Evolutionary conservation across 1,139 yeast genomes (phyloP).

Genomic region (Trichomonascaceae sp.): DNA sequence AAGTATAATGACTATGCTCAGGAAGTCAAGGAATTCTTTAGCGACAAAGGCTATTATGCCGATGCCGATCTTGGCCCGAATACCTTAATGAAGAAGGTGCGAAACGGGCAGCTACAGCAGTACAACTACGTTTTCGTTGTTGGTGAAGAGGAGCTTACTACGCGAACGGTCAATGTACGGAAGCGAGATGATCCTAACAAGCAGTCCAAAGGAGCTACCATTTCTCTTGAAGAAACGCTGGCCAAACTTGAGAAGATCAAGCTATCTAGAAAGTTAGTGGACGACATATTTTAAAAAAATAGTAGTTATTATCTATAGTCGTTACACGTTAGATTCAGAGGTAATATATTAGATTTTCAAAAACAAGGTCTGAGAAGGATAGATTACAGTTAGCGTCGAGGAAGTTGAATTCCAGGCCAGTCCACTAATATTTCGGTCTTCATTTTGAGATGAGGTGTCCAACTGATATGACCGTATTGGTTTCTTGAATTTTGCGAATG

Average conservation of each 20-base stretch:
- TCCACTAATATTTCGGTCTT: conserved; percentile 16
- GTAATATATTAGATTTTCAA: conserved; percentile 5
- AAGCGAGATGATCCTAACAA: conserved; percentile 82
- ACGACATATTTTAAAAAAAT: conserved; percentile 18
- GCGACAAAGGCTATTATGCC: conserved; percentile 70
- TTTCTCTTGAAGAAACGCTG: conserved; percentile 63
- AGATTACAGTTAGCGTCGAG: conserved; percentile 23
- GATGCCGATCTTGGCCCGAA: conserved; percentile 92
- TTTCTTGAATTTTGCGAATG: conserved; percentile 1
- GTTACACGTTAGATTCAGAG: neutral
- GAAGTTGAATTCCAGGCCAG: conserved; percentile 26
- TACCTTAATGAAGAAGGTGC: conserved; percentile 92
- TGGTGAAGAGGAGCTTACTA: conserved; percentile 84
- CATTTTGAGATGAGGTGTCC: conserved; percentile 1
- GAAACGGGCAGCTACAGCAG: conserved; percentile 88
- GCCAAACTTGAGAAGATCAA: conserved; percentile 46
- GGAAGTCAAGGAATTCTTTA: conserved; percentile 62
- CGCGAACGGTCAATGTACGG: conserved; percentile 79
- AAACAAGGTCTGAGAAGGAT: conserved; percentile 9
- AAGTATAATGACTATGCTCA: conserved; percentile 86
- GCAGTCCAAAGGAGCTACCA: conserved; percentile 85
- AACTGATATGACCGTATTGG: conserved; percentile 15
- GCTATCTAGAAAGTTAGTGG: conserved; percentile 17
- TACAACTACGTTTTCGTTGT: conserved; percentile 93
- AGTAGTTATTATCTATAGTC: conserved; percentile 1